These are phyloP conservation scores for Penicillium tannophilum DNA, from an alignment of 495 filamentous ascomycete genomes.

Conservation along the genomic window DNA sequence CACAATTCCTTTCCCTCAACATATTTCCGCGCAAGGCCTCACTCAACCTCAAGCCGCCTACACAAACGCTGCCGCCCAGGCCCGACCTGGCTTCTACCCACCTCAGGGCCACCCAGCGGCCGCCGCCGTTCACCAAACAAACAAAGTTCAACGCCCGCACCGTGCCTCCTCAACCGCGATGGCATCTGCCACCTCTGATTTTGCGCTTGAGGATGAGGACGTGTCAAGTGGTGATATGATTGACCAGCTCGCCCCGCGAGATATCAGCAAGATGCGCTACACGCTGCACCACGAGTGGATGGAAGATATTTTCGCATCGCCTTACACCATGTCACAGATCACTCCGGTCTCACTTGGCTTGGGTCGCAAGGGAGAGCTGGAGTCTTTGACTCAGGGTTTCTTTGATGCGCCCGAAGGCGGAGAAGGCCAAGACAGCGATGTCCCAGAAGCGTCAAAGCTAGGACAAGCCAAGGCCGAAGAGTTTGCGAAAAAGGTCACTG, in stretches of 20 bases:
- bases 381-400: conserved; percentile 77
- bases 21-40: conserved; percentile 44
- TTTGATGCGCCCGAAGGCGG: conserved; percentile 58
- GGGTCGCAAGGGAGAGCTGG: conserved; percentile 83
- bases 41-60: conserved; percentile 35
- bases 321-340: conserved; percentile 79
- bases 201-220: conserved; percentile 81
- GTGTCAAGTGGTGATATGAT: conserved; percentile 81
- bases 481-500: conserved; percentile 72
- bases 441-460: conserved; percentile 60
- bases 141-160: conserved; percentile 29
- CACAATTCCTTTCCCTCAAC: conserved; percentile 68
- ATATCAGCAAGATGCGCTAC: conserved; percentile 82
- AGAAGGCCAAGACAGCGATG: conserved; percentile 41
- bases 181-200: conserved; percentile 48
- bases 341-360: conserved; percentile 84
- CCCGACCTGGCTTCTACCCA: conserved; percentile 44
- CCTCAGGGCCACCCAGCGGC: conserved; percentile 34
- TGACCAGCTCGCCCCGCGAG: conserved; percentile 82
- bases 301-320: conserved; percentile 92
- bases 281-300: conserved; percentile 98
- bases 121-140: conserved; percentile 27
- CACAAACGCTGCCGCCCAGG: conserved; percentile 27
- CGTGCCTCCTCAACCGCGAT: conserved; percentile 41
- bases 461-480: conserved; percentile 69